Evolutionary conservation across 2,329 filamentous ascomycete species (phyloP).

Genomic region (Aureobasidium sp.): DNA sequence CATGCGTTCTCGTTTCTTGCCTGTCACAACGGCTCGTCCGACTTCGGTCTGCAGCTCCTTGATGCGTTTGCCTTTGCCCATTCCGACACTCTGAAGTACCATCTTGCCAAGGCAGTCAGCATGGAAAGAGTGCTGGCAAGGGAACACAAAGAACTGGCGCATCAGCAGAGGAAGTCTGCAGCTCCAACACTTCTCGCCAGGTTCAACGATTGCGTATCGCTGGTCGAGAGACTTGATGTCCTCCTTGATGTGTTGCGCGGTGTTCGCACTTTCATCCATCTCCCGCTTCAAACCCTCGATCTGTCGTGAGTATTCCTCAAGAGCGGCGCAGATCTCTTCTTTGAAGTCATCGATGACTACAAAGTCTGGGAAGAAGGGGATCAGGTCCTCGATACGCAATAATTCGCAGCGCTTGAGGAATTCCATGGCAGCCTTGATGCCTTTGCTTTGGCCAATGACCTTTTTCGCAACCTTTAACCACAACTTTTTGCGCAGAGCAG

Average conservation of each 20-base stretch:
- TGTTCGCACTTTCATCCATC: slow-evolving; percentile 90
- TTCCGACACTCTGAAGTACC: slow-evolving; percentile 73
- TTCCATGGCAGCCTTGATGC: slow-evolving; percentile 80
- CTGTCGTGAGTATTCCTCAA: slow-evolving; percentile 86
- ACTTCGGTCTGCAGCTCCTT: slow-evolving; percentile 78
- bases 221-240: slow-evolving; percentile 81
- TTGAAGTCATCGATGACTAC: slow-evolving; percentile 99
- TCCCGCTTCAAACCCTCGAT: slow-evolving; percentile 84
- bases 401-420: slow-evolving; percentile 88
- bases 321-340: slow-evolving; percentile 87
- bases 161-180: slow-evolving; percentile 80
- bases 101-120: slow-evolving; percentile 84
- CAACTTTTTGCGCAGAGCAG: slow-evolving; percentile 79
- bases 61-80: slow-evolving; percentile 69
- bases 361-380: slow-evolving; percentile 98
- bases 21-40: slow-evolving; percentile 57
- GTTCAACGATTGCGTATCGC: slow-evolving; percentile 92
- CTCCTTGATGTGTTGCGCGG: slow-evolving; percentile 80
- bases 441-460: slow-evolving; percentile 76
- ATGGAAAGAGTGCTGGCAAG: slow-evolving; percentile 96
- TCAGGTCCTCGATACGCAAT: slow-evolving; percentile 89
- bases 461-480: slow-evolving; percentile 95
- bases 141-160: slow-evolving; percentile 95
- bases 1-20: slow-evolving; percentile 68
- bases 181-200: slow-evolving; percentile 86